Percentiles rank a stretch among this genome's conserved stretches.
Conservation (phyloP, 805 yeast species). For the Ogataea pignaliae region DNA sequence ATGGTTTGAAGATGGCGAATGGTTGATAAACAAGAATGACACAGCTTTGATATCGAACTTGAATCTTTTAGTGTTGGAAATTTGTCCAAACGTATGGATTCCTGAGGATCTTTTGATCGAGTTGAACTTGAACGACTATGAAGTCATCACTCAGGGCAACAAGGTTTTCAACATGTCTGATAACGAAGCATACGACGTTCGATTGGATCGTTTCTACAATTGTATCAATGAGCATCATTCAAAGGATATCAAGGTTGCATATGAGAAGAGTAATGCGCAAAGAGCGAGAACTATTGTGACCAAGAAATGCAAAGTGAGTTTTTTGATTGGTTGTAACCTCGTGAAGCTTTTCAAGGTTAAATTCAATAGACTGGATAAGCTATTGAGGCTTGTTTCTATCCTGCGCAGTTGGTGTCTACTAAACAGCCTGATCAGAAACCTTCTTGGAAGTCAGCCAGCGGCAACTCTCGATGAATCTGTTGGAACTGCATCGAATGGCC, state of each 20-base stretch:
- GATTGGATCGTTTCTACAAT: conserved; percentile 18
- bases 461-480: not conserved
- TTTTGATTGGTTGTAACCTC: conserved; percentile 26
- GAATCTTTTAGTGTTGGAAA: conserved; percentile 24
- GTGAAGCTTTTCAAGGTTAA: conserved; percentile 26
- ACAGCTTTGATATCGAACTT: conserved; percentile 13
- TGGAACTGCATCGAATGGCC: conserved; percentile 1
- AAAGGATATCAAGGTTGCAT: conserved; percentile 7
- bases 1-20: conserved; percentile 26
- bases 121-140: conserved; percentile 20
- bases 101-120: conserved; percentile 27
- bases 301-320: conserved; percentile 10
- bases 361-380: conserved; percentile 15
- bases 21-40: conserved; percentile 20
- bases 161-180: conserved; percentile 17
- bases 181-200: conserved; percentile 2
- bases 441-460: conserved; percentile 5
- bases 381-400: conserved; percentile 14
- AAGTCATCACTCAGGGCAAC: conserved; percentile 21
- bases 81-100: conserved; percentile 31
- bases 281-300: not conserved
- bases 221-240: conserved; percentile 14
- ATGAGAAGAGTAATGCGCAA: not conserved
- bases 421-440: conserved; percentile 21
- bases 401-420: conserved; percentile 27